phyloP scores from a whole-genome alignment of 106 monocot genomes.

The Ottelia alismoides region DNA sequence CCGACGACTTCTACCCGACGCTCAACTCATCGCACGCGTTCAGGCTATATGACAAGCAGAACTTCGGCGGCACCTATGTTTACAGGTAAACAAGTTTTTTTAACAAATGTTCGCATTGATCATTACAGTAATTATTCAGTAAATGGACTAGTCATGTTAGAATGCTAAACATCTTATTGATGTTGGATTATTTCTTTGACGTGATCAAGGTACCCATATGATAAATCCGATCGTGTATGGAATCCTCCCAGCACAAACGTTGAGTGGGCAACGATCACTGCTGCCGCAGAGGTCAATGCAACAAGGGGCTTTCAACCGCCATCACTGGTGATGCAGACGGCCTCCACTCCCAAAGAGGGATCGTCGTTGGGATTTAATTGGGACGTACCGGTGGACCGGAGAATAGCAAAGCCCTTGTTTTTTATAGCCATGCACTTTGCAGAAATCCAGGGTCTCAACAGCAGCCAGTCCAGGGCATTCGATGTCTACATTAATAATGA shows the following conservation, averaged over 20 bases:
- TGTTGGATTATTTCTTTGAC: not conserved
- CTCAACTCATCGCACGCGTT: constrained; percentile 3
- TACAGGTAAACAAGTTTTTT: too few relatives aligned
- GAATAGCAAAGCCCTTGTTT: too few relatives aligned
- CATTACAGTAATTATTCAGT: not conserved
- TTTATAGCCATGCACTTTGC: constrained; percentile 10
- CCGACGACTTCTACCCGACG: not conserved
- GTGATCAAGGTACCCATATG: constrained; percentile 30
- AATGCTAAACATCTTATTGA: not conserved
- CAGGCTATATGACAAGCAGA: not conserved
- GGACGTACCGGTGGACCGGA: not conserved
- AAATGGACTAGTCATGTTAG: not conserved
- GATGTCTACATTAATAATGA: constrained; percentile 16
- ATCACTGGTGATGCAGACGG: constrained; percentile 23
- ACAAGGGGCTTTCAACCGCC: constrained; percentile 12
- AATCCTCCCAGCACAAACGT: not conserved
- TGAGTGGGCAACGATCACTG: not conserved
- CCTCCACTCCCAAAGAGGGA: constrained; percentile 2
- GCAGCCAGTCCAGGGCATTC: constrained; percentile 10
- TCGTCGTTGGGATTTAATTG: not conserved
- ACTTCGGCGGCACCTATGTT: not conserved
- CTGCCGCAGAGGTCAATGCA: not conserved
- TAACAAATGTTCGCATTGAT: too few relatives aligned
- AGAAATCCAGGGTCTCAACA: constrained; percentile 5
- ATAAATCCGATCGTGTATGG: constrained; percentile 31